Evolutionary conservation across 768 basidiomycete genomes (phyloP).

Genomic region (Infundibulicybe gibba): DNA sequence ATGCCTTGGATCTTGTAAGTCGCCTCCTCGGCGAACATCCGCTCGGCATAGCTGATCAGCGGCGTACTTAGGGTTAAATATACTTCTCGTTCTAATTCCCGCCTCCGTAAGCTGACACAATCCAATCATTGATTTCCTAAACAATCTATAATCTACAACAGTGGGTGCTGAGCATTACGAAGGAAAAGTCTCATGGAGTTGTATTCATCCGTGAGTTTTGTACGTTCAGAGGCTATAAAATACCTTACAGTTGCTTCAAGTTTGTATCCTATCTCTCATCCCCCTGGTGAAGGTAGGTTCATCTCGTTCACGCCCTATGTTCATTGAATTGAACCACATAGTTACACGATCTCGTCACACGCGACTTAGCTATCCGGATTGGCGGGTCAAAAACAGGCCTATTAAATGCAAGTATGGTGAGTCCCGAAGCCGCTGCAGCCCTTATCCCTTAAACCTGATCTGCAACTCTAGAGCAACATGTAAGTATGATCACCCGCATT

Average conservation of each 20-base stretch:
- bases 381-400: constrained; percentile 78
- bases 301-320: neutral
- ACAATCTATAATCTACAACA: constrained; percentile 21
- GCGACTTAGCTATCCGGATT: constrained; percentile 69
- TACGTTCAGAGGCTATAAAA: neutral
- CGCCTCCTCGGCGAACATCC: neutral
- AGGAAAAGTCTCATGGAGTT: constrained; percentile 45
- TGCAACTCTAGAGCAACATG: constrained; percentile 55
- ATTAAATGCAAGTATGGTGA: constrained; percentile 76
- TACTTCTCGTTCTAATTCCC: constrained; percentile 63
- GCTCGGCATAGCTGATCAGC: neutral
- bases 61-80: constrained; percentile 56
- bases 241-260: constrained; percentile 25
- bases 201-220: constrained; percentile 52
- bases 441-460: constrained; percentile 2
- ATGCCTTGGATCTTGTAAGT: constrained; percentile 55
- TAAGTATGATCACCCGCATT: constrained; percentile 27
- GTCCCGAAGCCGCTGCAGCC: constrained; percentile 10
- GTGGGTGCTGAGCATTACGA: constrained; percentile 53
- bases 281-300: constrained; percentile 68
- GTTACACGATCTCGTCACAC: constrained; percentile 77
- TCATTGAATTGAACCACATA: constrained; percentile 16
- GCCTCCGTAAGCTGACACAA: constrained; percentile 48
- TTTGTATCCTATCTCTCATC: constrained; percentile 66
- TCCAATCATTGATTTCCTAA: neutral